Evolutionary conservation across 495 filamentous ascomycete genomes (phyloP), one percentile per base, ranked within the genome.

Genomic region (Xylaria flabelliformis): DNA sequence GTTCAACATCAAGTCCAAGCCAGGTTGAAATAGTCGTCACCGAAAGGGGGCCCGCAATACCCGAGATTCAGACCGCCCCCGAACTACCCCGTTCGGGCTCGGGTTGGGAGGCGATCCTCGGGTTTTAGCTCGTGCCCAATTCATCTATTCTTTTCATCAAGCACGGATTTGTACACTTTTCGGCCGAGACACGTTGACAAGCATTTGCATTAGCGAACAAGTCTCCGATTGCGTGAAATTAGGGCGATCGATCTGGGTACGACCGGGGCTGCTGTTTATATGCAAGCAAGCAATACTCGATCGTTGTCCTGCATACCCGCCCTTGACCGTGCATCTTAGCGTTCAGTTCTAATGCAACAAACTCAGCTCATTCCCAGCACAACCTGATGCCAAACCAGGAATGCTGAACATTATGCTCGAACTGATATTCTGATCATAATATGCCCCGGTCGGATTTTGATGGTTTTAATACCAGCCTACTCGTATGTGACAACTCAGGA

Each of bases 51-150:
- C 32, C 59, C 34, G 59, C 59, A 62, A 41, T 0, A 8, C 12
- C 61, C 61, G 61, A 63, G 39, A 26, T 41, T 15, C 39, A 15
- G 17, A 42, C 41, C 41, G 24, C 4, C 39, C 39, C 41, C 41
- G 62, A 64, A 64, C 62, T 64, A 32, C 42, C 24, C 44, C 29
- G 48, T 67, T 67, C 64, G 64, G 64, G 10, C 8, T 67, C 64
- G 64, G 64, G 29, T 15, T 12, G 64, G 17, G 32, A 46, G 46
- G 24, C 26, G 9, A 67, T 65, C 34, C 26, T 67, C 64, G 64
- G 64, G 32, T 15, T 53, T 67, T 51, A 15, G 44, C 42, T 53
- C 17, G 10, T 15, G n/a, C 61, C 61, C 41, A 48, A 32, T 9
- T 12, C 13, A 32, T 48, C 63, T 19, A 32, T 19, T 26, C 15